These are phyloP conservation scores for Priceomyces medius DNA, from an alignment of 805 yeast genomes.

Conservation along the genomic window DNA sequence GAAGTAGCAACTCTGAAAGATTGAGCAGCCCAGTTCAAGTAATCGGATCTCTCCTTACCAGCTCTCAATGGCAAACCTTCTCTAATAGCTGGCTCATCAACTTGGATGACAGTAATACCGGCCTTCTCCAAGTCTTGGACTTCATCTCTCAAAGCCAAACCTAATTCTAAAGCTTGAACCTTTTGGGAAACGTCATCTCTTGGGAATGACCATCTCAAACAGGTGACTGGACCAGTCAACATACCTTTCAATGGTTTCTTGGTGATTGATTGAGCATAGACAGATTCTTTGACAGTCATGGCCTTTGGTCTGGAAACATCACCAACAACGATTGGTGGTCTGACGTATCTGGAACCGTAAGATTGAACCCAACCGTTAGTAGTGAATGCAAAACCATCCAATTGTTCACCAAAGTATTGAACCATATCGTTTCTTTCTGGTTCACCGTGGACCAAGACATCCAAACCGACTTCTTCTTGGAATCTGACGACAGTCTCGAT, in stretches of 20 bases:
- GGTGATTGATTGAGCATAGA: slow-evolving; percentile 96
- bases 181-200: slow-evolving; percentile 94
- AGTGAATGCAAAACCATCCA: slow-evolving; percentile 98
- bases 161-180: slow-evolving; percentile 94
- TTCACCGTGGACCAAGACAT: slow-evolving; percentile 99
- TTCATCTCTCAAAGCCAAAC: slow-evolving; percentile 97
- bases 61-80: slow-evolving; percentile 99
- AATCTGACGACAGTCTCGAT: slow-evolving; percentile 93
- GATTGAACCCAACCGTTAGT: slow-evolving; percentile 99
- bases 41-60: slow-evolving; percentile 93
- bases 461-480: slow-evolving; percentile 99
- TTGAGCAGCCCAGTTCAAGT: slow-evolving; percentile 98
- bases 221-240: slow-evolving; percentile 99
- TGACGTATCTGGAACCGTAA: slow-evolving; percentile 99
- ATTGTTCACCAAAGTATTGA: slow-evolving; percentile 99
- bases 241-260: slow-evolving; percentile 98
- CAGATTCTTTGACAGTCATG: slow-evolving; percentile 98
- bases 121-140: slow-evolving; percentile 98
- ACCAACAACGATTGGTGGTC: slow-evolving; percentile 99
- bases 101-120: slow-evolving; percentile 97
- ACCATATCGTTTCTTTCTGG: slow-evolving; percentile 99
- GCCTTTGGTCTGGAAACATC: slow-evolving; percentile 98
- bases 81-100: slow-evolving; percentile 99
- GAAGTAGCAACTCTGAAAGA: slow-evolving; percentile 99
- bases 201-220: slow-evolving; percentile 99